phyloP scores from a whole-genome alignment of 2,329 filamentous ascomycete genomes.

The Aspergillus sp. region DNA sequence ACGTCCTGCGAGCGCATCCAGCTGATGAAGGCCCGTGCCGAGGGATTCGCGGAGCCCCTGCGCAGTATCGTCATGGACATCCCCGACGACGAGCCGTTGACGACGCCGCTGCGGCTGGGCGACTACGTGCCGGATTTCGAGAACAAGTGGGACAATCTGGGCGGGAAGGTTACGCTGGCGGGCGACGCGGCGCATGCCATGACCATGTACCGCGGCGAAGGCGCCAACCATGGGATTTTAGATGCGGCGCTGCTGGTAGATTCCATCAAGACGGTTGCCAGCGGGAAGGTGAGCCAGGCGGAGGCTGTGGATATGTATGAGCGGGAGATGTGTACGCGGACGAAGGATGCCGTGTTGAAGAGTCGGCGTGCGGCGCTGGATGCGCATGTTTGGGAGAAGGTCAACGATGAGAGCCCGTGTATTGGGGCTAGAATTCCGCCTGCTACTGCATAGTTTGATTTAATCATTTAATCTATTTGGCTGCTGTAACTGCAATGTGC shows the following conservation, averaged over 20 bases:
- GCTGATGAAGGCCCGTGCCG: conserved; percentile 2
- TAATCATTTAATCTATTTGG: no score
- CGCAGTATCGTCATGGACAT: conserved; percentile 4
- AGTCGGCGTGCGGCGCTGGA: conserved; percentile 4
- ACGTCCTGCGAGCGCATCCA: conserved; percentile 1
- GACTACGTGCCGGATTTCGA: conserved; percentile 1
- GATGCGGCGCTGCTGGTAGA: conserved; percentile 22
- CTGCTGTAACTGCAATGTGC: no score
- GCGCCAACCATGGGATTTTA: conserved; percentile 53
- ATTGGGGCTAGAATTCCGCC: conserved; percentile 4
- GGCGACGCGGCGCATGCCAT: conserved; percentile 63
- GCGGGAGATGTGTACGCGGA: conserved; percentile 28
- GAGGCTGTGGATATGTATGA: conserved; percentile 28
- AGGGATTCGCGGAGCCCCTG: conserved; percentile 4
- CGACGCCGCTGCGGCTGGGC: not conserved
- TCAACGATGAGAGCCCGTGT: conserved; percentile 2
- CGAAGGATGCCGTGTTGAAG: conserved; percentile 1
- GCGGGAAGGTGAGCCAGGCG: conserved; percentile 7
- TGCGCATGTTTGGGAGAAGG: conserved; percentile 4
- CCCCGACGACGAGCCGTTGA: not conserved
- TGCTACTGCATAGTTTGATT: not conserved
- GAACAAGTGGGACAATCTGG: conserved; percentile 16
- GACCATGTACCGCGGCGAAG: conserved; percentile 59
- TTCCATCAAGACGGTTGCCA: conserved; percentile 12
- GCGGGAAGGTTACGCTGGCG: conserved; percentile 45